A percentile compares a stretch with the other conserved stretches of the same genome.
phyloP scores from a whole-genome alignment of 1,139 yeast species.

The Candida labiduridarum region DNA sequence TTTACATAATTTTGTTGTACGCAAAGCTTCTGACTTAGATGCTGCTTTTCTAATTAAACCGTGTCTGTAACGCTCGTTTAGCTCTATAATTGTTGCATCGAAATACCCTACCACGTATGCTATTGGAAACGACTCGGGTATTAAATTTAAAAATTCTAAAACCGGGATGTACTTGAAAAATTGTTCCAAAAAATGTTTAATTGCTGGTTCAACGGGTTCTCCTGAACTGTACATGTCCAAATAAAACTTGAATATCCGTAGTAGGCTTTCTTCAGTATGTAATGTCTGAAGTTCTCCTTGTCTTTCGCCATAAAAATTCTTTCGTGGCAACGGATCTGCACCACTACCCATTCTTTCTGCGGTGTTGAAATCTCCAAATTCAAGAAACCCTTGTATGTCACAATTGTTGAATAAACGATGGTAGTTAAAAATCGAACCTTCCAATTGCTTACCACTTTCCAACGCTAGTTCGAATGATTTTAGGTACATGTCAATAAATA shows the following conservation, averaged over 20 bases:
- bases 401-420: constrained; percentile 10
- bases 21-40: constrained; percentile 27
- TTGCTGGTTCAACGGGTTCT: constrained; percentile 20
- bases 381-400: constrained; percentile 8
- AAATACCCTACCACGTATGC: constrained; percentile 33
- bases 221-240: constrained; percentile 16
- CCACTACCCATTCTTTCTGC: constrained; percentile 38
- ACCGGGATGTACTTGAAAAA: constrained; percentile 28
- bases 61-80: constrained; percentile 24
- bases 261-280: constrained; percentile 12
- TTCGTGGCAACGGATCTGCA: constrained; percentile 25
- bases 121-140: constrained; percentile 39
- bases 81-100: constrained; percentile 21
- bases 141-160: constrained; percentile 27
- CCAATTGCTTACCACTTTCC: background rate
- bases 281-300: background rate
- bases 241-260: constrained; percentile 27
- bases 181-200: constrained; percentile 32
- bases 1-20: constrained; percentile 18
- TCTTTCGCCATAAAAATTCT: constrained; percentile 19
- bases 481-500: constrained; percentile 31
- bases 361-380: constrained; percentile 30
- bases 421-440: constrained; percentile 11
- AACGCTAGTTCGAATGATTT: constrained; percentile 32
- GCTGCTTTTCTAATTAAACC: constrained; percentile 29